Percentiles rank a stretch among this genome's conserved stretches.
phyloP scores from a whole-genome alignment of 164 flowering plant genomes.

The Nymphaea colorata region DNA sequence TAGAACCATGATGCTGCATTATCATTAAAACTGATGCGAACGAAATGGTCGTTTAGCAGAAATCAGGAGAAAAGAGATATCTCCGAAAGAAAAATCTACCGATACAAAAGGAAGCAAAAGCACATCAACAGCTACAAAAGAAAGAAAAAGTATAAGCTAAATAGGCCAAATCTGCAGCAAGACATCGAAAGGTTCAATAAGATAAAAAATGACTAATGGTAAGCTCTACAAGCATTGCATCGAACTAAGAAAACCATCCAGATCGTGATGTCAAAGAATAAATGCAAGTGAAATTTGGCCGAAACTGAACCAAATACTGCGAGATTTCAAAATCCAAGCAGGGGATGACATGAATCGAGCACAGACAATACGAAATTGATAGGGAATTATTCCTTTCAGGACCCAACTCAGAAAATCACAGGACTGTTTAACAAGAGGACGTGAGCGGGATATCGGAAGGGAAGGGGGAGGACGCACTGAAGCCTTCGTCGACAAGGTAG shows the following conservation, averaged over 20 bases:
- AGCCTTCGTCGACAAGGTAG: slow-evolving; percentile 11
- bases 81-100: no score
- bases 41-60: no score
- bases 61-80: no score
- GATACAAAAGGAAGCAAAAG: no score
- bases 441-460: no score
- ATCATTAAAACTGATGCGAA: no score
- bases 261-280: not conserved
- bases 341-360: not conserved
- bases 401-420: no score
- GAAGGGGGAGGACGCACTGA: slow-evolving; percentile 6
- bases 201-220: not conserved
- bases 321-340: no score
- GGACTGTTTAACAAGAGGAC: no score
- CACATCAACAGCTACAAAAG: not conserved
- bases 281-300: not conserved
- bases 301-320: no score
- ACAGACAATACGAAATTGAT: not conserved
- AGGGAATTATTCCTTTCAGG: no score
- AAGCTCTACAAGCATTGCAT: not conserved
- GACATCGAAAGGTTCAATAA: not conserved
- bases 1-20: no score
- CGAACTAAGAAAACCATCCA: not conserved
- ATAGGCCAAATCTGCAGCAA: not conserved
- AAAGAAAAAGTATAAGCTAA: not conserved